Evolutionary conservation across 164 flowering plant species (phyloP).

Genomic region (Kingdonia uniflora): DNA sequence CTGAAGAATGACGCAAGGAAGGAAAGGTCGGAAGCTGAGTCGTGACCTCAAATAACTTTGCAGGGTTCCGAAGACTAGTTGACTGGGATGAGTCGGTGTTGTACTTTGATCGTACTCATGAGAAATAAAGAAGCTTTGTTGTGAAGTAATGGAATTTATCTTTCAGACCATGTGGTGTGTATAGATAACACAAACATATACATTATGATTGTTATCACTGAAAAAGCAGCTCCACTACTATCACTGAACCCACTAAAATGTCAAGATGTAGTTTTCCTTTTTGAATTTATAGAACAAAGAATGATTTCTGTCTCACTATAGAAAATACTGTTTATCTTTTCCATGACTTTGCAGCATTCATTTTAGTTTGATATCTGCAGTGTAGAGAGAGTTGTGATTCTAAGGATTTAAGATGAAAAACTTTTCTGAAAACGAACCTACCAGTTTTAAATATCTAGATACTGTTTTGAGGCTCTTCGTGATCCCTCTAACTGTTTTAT

Average conservation of each 20-base stretch:
- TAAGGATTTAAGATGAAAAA: slow-evolving; percentile 20
- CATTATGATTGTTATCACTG: slow-evolving; percentile 11
- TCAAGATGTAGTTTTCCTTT: slow-evolving; percentile 1
- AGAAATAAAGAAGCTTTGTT: neutral
- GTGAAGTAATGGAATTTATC: neutral
- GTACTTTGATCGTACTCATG: neutral
- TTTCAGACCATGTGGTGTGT: neutral
- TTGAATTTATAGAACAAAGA: neutral
- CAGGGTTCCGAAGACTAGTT: too few species aligned
- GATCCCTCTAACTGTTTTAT: slow-evolving; percentile 55
- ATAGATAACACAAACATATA: slow-evolving; percentile 6
- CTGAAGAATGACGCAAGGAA: too few species aligned
- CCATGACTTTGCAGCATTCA: too few species aligned
- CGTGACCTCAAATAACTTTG: too few species aligned
- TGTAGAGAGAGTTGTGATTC: too few species aligned
- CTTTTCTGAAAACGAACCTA: slow-evolving; percentile 15
- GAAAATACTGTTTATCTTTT: neutral
- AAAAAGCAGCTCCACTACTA: slow-evolving; percentile 23
- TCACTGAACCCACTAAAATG: slow-evolving; percentile 15
- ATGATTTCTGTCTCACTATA: neutral
- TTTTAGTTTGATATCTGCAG: too few species aligned
- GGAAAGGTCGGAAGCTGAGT: too few species aligned
- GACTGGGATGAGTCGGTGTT: too few species aligned
- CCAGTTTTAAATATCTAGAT: slow-evolving; percentile 32
- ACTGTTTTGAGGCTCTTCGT: slow-evolving; percentile 47